Conservation (phyloP, 2,329 filamentous ascomycete genomes). For the Fonsecaea nubica region DNA sequence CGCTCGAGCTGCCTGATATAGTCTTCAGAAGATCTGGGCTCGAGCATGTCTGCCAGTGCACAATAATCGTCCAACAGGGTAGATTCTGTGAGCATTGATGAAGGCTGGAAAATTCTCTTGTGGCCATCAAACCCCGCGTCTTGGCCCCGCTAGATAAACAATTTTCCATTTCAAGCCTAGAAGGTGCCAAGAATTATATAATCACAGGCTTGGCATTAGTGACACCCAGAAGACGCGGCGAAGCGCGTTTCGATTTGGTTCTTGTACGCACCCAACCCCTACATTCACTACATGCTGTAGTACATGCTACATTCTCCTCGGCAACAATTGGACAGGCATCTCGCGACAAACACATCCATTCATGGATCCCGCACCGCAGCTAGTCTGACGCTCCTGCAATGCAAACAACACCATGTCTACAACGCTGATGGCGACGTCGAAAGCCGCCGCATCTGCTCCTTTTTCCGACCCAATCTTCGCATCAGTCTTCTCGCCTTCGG, state of each 20-base stretch:
- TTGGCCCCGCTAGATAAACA: not conserved
- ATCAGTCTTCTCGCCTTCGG: conserved; percentile 31
- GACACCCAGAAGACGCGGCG: not conserved
- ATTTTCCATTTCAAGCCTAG: not conserved
- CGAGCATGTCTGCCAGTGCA: too few relatives aligned
- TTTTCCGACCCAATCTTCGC: conserved; percentile 18
- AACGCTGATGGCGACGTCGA: conserved; percentile 11
- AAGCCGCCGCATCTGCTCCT: conserved; percentile 1
- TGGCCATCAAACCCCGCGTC: too few relatives aligned
- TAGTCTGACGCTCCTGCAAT: not conserved
- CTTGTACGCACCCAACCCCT: not conserved
- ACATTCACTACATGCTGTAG: not conserved
- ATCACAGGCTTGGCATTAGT: not conserved
- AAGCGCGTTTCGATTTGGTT: not conserved
- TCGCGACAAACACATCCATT: not conserved
- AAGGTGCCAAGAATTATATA: not conserved
- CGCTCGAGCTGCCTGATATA: too few relatives aligned
- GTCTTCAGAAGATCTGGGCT: too few relatives aligned
- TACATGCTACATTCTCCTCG: not conserved
- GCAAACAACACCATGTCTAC: not conserved
- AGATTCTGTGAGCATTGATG: too few relatives aligned
- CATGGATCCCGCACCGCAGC: too few relatives aligned
- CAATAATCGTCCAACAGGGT: too few relatives aligned
- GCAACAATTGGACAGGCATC: not conserved
- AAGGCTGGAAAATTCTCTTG: too few relatives aligned